Conservation (phyloP, 768 basidiomycete species). For the Psilocybe cubensis region DNA sequence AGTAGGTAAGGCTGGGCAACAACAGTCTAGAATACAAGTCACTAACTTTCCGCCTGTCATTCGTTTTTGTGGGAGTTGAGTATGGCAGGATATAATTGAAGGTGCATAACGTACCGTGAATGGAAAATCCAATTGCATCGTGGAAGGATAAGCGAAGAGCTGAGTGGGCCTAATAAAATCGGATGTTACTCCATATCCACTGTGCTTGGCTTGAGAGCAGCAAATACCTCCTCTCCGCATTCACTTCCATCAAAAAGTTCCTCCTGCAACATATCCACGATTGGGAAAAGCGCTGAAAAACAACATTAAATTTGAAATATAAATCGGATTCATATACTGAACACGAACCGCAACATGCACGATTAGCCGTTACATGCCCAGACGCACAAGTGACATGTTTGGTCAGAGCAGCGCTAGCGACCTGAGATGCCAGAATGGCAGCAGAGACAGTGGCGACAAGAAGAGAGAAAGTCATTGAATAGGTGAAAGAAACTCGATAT, state of each 20-base stretch:
- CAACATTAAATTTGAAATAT: not conserved
- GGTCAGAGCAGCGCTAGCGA: conserved; percentile 15
- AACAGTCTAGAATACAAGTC: not conserved
- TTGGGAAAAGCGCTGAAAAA: conserved; percentile 14
- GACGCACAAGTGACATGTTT: conserved; percentile 24
- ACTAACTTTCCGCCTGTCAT: not conserved
- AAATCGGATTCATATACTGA: not conserved
- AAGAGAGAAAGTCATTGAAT: conserved; percentile 16
- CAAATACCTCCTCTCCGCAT: conserved; percentile 19
- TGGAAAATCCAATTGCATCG: conserved; percentile 22
- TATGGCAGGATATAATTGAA: not conserved
- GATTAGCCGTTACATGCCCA: conserved; percentile 23
- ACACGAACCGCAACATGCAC: conserved; percentile 19
- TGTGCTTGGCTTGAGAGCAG: no score
- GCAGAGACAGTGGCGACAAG: conserved; percentile 11
- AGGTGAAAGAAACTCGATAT: not conserved
- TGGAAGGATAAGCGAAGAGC: conserved; percentile 21
- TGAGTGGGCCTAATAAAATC: conserved; percentile 13
- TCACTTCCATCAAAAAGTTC: conserved; percentile 18
- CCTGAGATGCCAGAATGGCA: conserved; percentile 12
- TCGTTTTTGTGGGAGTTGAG: not conserved
- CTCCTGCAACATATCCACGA: conserved; percentile 16
- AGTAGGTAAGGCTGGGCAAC: not conserved
- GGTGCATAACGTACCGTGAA: not conserved
- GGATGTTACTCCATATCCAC: not conserved